Evolutionary conservation across 768 basidiomycete species (phyloP).

Genomic region (Chiua virens): DNA sequence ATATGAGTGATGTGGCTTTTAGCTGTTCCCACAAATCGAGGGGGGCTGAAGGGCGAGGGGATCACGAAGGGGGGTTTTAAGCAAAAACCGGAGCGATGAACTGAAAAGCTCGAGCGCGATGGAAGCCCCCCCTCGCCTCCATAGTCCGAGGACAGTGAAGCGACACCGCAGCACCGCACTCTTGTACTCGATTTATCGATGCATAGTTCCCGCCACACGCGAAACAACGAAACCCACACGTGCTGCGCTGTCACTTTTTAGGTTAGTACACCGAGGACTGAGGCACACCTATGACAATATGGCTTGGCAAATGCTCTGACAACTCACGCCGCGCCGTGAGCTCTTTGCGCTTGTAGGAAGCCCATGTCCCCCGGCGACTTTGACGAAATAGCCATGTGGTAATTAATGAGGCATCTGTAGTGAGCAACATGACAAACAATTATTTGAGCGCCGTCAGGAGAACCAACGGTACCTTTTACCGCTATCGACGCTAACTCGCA

Average conservation of each 20-base stretch:
- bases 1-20: neutral
- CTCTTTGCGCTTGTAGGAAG: neutral
- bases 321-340: neutral
- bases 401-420: no score
- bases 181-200: neutral
- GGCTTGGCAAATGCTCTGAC: neutral
- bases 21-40: neutral
- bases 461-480: neutral
- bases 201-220: neutral
- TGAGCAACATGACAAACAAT: neutral
- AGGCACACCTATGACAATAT: neutral
- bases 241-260: neutral
- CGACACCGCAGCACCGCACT: neutral
- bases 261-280: neutral
- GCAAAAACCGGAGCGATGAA: neutral
- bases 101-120: neutral
- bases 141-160: neutral
- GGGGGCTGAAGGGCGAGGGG: neutral
- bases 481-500: neutral
- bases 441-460: neutral
- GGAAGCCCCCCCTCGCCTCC: neutral
- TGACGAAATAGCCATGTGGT: neutral
- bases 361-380: neutral
- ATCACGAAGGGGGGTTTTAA: constrained; percentile 5
- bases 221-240: neutral